These are phyloP conservation scores for Geum urbanum DNA, from an alignment of 306 rosid genomes.

Conservation along the genomic window DNA sequence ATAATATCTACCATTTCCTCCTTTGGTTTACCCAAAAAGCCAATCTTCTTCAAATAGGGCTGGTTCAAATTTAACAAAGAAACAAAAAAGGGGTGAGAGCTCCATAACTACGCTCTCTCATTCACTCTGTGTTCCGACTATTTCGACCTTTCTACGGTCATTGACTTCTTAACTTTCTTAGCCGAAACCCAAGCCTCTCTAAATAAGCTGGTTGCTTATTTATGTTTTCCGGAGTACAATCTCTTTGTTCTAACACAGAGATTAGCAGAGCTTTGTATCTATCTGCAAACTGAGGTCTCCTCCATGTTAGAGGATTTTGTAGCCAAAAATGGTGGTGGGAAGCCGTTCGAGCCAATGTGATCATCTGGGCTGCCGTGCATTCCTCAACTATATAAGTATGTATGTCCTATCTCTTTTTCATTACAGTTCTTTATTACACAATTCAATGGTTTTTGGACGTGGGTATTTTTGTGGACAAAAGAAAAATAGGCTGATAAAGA, in stretches of 20 bases:
- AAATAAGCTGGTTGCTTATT: background rate
- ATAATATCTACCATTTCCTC: background rate
- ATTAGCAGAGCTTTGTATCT: background rate
- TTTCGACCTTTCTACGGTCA: slow-evolving; percentile 9
- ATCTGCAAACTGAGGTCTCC: background rate
- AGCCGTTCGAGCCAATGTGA: slow-evolving; percentile 11
- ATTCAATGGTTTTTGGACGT: background rate
- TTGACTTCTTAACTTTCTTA: background rate
- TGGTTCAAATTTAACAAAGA: slow-evolving; percentile 6
- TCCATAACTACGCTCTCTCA: background rate
- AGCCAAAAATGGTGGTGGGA: slow-evolving; percentile 12
- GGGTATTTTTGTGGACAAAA: background rate
- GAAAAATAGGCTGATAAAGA: no score
- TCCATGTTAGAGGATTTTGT: slow-evolving; percentile 4
- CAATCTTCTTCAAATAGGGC: background rate
- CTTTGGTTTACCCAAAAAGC: background rate
- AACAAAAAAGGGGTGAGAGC: background rate
- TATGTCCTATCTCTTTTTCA: background rate
- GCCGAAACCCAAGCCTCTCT: background rate
- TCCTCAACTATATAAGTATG: background rate
- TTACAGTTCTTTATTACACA: background rate
- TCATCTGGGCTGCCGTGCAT: background rate
- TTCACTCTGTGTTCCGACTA: slow-evolving; percentile 5
- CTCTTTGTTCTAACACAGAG: background rate
- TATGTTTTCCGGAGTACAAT: background rate